Conservation (phyloP, 2,329 filamentous ascomycete genomes). For the Alternaria hordeiaustralica region DNA sequence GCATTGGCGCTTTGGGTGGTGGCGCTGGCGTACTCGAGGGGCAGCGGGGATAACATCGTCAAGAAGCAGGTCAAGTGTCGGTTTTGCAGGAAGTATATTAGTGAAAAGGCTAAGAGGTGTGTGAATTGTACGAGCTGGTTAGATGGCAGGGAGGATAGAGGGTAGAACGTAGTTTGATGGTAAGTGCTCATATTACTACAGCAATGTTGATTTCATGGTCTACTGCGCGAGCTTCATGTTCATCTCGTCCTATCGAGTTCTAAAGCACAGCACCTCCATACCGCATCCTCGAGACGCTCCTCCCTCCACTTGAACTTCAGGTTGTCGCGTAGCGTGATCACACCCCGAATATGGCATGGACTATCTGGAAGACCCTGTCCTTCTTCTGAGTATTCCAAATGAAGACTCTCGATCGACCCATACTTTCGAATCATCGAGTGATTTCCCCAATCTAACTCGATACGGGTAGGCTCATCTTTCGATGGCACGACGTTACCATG, state of each 20-base stretch:
- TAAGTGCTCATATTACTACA: not conserved
- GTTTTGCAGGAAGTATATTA: conserved; percentile 70
- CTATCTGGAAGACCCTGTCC: too few species aligned
- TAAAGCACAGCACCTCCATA: not conserved
- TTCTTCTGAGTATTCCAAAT: too few species aligned
- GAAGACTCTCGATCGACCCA: too few species aligned
- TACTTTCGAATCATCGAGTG: too few species aligned
- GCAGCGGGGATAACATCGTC: conserved; percentile 71
- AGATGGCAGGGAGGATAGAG: conserved; percentile 60
- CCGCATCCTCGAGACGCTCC: not conserved
- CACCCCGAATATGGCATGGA: too few species aligned
- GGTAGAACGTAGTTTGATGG: not conserved
- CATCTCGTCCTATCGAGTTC: not conserved
- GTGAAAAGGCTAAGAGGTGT: conserved; percentile 66
- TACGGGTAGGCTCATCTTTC: too few species aligned
- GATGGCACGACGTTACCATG: not conserved
- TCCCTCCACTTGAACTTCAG: not conserved
- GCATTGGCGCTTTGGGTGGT: conserved; percentile 70
- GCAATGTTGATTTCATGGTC: too few species aligned
- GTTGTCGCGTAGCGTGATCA: too few species aligned
- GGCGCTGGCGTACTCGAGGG: conserved; percentile 66
- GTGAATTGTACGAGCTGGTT: conserved; percentile 65
- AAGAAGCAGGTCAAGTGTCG: conserved; percentile 73
- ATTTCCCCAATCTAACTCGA: too few species aligned
- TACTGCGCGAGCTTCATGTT: not conserved